Evolutionary conservation across 1,284 basidiomycete species (phyloP), one percentile per base, ranked within the genome.

Genomic region (Ceratobasidium sp.): DNA sequence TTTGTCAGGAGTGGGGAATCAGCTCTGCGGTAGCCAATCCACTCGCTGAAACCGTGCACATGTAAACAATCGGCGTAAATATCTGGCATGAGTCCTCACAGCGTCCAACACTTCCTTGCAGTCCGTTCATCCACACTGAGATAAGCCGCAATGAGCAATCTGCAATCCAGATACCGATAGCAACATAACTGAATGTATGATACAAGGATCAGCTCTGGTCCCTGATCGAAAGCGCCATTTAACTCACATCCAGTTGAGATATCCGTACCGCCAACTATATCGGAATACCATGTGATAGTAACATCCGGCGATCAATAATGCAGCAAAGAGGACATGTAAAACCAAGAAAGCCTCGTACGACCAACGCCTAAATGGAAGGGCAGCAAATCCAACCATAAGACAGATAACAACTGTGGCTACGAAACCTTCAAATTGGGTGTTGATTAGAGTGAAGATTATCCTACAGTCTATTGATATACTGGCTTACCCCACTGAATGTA

Each of bases 401-500:
- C 71, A 74, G 15, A 74, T 26, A 5, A 60, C 60, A 4, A 74
- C 71, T 2, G 71, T 74, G 3, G 58, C 71, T 17, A 60, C 47
- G 20, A 74, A 63, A 5, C 71, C 71, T 74, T 3, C 5, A 17
- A 15, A 31, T 20, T 7, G 7, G 20, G n/a, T 26, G 15, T 1
- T 13, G 17, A 20, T 37, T 17, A 35, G 8, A 31, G 20, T 10
- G 2, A 28, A 28, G 20, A n/a, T n/a, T n/a, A n/a, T n/a, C n/a
- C n/a, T n/a, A 15, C 53, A n/a, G 37, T 23, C 17, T 28, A 15
- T 60, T 47, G 8, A 33, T n/a, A 35, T 35, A 13, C 45, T 26
- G 28, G 54, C 71, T 26, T 35, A 74, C 71, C 71, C 71, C 71
- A 74, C 26, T 60, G 71, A 45, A 74, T 71, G 45, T 71, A 71